phyloP scores from a whole-genome alignment of 805 yeast genomes.

The Metschnikowia noctiluminum region DNA sequence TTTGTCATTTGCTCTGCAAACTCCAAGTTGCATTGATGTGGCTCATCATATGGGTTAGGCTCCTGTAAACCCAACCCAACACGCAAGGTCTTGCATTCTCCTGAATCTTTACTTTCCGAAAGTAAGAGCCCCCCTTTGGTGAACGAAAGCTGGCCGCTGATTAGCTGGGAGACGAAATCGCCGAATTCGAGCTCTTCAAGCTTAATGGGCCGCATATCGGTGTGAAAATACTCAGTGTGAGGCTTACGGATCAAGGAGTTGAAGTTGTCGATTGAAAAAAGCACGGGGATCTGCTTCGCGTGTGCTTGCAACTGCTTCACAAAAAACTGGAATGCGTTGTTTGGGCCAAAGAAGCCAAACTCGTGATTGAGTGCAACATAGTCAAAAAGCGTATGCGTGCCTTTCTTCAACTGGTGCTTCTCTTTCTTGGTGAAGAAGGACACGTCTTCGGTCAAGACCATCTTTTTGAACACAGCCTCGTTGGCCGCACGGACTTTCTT shows the following conservation, averaged over 20 bases:
- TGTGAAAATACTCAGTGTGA: constrained; percentile 57
- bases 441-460: constrained; percentile 35
- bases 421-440: constrained; percentile 30
- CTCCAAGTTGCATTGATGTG: constrained; percentile 48
- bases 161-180: constrained; percentile 49
- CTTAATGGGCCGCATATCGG: constrained; percentile 53
- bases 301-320: constrained; percentile 49
- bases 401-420: constrained; percentile 32
- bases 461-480: constrained; percentile 30
- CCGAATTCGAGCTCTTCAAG: constrained; percentile 64
- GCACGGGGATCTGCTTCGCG: constrained; percentile 54
- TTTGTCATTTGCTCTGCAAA: constrained; percentile 48
- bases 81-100: constrained; percentile 50
- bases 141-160: constrained; percentile 53
- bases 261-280: constrained; percentile 71
- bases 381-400: constrained; percentile 26
- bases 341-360: constrained; percentile 38
- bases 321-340: constrained; percentile 49
- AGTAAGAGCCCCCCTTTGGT: constrained; percentile 61
- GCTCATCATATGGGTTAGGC: constrained; percentile 55
- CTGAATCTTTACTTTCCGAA: constrained; percentile 55
- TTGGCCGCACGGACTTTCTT: constrained; percentile 41
- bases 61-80: constrained; percentile 53
- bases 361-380: constrained; percentile 33
- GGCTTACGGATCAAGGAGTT: constrained; percentile 57